Evolutionary conservation across 129 eudicot species (phyloP), one percentile per base, ranked within the genome.

Genomic region (Flaveria bidentis): DNA sequence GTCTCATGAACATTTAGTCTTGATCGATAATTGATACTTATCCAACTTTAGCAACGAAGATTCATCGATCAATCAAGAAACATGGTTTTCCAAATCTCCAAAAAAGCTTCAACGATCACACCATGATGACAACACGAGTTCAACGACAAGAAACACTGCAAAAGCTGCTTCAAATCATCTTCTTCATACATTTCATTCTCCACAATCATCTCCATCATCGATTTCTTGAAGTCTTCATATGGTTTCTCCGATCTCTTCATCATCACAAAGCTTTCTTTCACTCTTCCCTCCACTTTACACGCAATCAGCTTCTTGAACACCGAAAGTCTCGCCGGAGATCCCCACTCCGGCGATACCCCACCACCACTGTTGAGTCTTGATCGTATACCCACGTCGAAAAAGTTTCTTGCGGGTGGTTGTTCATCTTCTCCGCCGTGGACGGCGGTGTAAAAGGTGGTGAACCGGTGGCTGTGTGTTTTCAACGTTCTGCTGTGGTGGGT

Each of bases 171-270:
- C 85, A 91, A 58, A 50, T 91, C 92, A 44, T 60, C 60, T 78
- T 68, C 80, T 44, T 82, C 95, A 9, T 81, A 86, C 84, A 91
- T 83, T 63, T 91, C 71, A 53, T 91, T 91, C 81, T 88, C 97
- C 25, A 83, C 28, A 33, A 88, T 82, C 97, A 91, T 91, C 65
- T 91, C 97, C 81, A 71, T 69, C 97, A 91, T 91, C 15, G 95
- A 91, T 18, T 57, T 84, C 86, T 83, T 86, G 81, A 88, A 91
- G 66, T 91, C 97, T 77, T 91, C 90, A 49, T 76, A 86, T 9
- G 97, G 97, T 55, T 86, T 89, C 57, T 83, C 85, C 16, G 93
- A 87, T n/a, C 63, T 88, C 87, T 91, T 91, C 84, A 88, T 90
- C 53, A 91, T 77, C 60, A 92, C 97, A 51, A 78, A 85, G 68